phyloP scores from a whole-genome alignment of 352 stramenopile genomes.

The Pythium dissotocum region DNA sequence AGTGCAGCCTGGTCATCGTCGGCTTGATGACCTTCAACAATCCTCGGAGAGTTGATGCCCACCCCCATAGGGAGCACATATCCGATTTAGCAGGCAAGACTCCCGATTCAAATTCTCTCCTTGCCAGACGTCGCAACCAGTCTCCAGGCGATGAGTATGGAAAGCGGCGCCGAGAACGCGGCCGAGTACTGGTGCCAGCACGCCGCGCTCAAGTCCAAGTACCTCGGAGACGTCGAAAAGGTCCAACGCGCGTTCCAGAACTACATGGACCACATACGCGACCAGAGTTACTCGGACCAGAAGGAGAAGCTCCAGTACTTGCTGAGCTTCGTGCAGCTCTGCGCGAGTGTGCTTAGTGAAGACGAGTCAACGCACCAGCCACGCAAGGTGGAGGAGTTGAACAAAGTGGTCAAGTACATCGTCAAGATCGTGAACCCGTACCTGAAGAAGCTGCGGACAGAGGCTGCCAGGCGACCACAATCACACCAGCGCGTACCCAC shows the following conservation, averaged over 20 bases:
- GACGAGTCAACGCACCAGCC: constrained; percentile 67
- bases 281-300: constrained; percentile 81
- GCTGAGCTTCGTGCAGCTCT: constrained; percentile 80
- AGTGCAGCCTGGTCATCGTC: too few relatives aligned
- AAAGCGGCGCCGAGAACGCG: constrained; percentile 42
- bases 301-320: constrained; percentile 86
- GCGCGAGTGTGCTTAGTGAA: constrained; percentile 75
- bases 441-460: constrained; percentile 79
- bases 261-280: constrained; percentile 86
- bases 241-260: constrained; percentile 86
- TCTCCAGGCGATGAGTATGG: not conserved
- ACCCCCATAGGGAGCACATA: too few relatives aligned
- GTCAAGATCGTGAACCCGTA: constrained; percentile 87
- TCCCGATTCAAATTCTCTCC: too few relatives aligned
- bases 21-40: too few relatives aligned
- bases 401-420: constrained; percentile 90
- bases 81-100: too few relatives aligned
- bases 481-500: too few relatives aligned
- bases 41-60: too few relatives aligned
- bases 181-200: constrained; percentile 81
- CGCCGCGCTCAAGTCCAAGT: constrained; percentile 71
- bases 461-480: too few relatives aligned
- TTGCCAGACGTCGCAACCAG: too few relatives aligned
- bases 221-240: constrained; percentile 78
- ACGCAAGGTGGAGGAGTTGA: constrained; percentile 78